Conservation (phyloP, 805 yeast genomes). For the Spathaspora girioi region DNA sequence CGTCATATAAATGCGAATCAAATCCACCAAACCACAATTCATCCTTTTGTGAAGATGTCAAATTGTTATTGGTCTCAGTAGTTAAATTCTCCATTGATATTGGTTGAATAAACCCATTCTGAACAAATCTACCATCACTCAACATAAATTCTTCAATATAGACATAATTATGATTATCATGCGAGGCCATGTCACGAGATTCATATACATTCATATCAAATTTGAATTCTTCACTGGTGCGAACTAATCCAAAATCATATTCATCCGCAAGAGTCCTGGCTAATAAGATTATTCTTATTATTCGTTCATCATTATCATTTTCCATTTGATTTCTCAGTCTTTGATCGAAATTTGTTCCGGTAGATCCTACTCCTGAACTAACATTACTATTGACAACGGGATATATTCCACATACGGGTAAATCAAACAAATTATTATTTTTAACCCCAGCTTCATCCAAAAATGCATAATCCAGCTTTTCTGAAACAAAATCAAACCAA, state of each 20-base stretch:
- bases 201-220: constrained; percentile 28
- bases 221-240: constrained; percentile 44
- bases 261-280: constrained; percentile 50
- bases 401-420: constrained; percentile 57
- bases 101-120: constrained; percentile 36
- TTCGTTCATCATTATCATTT: constrained; percentile 48
- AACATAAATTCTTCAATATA: constrained; percentile 32
- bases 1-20: constrained; percentile 11
- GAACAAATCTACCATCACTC: constrained; percentile 39
- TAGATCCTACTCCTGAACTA: neutral
- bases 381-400: constrained; percentile 20
- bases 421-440: constrained; percentile 52
- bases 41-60: constrained; percentile 22
- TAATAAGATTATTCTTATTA: constrained; percentile 47
- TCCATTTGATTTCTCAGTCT: constrained; percentile 23
- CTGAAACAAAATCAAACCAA: constrained; percentile 64
- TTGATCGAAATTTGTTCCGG: constrained; percentile 4
- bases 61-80: constrained; percentile 5
- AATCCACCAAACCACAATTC: constrained; percentile 19
- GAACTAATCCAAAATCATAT: constrained; percentile 53
- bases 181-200: constrained; percentile 9
- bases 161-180: constrained; percentile 11
- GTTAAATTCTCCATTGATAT: constrained; percentile 29
- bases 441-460: constrained; percentile 54
- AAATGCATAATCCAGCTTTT: constrained; percentile 51